These are phyloP conservation scores for Blastobotrys persicus DNA, from an alignment of 1,139 yeast species.

Conservation along the genomic window DNA sequence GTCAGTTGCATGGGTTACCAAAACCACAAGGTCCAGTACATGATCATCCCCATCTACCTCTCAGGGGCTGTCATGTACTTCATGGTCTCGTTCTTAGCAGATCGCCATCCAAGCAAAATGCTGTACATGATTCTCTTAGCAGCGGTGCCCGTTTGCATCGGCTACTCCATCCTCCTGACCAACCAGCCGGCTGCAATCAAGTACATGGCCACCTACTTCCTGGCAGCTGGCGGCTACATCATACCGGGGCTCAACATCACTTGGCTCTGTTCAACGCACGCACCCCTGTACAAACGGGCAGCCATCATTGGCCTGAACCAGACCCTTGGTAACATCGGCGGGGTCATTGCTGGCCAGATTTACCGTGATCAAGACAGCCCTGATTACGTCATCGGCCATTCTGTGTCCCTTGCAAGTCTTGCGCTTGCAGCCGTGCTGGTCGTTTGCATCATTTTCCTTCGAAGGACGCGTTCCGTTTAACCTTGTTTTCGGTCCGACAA, in stretches of 20 bases:
- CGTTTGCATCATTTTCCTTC: neutral
- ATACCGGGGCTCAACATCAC: conserved; percentile 41
- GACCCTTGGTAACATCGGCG: conserved; percentile 44
- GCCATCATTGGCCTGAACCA: conserved; percentile 43
- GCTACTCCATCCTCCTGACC: conserved; percentile 42
- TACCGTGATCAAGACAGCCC: conserved; percentile 28
- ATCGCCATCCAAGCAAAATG: conserved; percentile 35
- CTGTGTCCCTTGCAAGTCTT: neutral
- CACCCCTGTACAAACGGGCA: conserved; percentile 44
- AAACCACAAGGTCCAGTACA: conserved; percentile 44
- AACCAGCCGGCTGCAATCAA: conserved; percentile 38
- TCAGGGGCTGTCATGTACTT: conserved; percentile 43
- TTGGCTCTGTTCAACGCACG: conserved; percentile 43
- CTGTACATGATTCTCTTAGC: conserved; percentile 28
- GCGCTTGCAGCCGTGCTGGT: neutral
- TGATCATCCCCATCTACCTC: conserved; percentile 50
- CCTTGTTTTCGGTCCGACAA: no score
- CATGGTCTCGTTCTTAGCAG: conserved; percentile 42
- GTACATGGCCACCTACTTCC: conserved; percentile 48
- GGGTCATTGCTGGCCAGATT: conserved; percentile 43
- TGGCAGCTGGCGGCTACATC: conserved; percentile 41
- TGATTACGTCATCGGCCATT: conserved; percentile 14
- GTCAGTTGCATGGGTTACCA: conserved; percentile 37
- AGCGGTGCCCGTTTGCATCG: conserved; percentile 41
- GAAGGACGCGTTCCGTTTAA: neutral